Conservation (phyloP, 1,139 yeast species). For the Arxiozyma telluris region DNA sequence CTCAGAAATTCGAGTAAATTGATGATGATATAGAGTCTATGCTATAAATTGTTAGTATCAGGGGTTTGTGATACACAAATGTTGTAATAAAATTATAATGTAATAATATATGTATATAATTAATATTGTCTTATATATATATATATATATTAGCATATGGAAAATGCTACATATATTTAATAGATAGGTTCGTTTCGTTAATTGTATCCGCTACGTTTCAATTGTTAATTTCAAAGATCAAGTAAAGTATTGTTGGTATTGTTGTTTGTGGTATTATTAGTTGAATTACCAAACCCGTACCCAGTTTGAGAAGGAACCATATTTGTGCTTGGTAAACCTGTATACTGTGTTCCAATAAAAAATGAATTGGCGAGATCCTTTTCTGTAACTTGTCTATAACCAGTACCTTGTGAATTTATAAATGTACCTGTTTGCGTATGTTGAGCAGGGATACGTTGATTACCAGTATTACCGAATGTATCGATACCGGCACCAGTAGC, state of each 20-base stretch:
- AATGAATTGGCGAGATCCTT: slow-evolving; percentile 39
- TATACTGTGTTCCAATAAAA: slow-evolving; percentile 63
- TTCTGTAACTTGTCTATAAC: slow-evolving; percentile 47
- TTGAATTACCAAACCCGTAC: slow-evolving; percentile 79
- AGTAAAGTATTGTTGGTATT: slow-evolving; percentile 22
- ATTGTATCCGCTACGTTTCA: not conserved
- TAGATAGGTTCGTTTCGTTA: not conserved
- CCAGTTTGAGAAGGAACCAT: slow-evolving; percentile 73
- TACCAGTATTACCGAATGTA: slow-evolving; percentile 93
- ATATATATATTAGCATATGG: not conserved
- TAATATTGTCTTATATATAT: not conserved
- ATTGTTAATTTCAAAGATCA: slow-evolving; percentile 7
- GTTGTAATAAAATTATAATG: not conserved
- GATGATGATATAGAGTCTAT: too few species aligned
- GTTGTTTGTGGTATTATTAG: slow-evolving; percentile 15
- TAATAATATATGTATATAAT: not conserved
- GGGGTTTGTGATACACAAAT: too few species aligned
- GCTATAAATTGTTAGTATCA: too few species aligned
- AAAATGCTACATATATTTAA: not conserved
- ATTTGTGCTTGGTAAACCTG: slow-evolving; percentile 58
- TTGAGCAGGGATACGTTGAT: slow-evolving; percentile 83
- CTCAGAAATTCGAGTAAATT: too few species aligned
- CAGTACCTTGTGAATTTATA: slow-evolving; percentile 83
- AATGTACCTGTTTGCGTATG: slow-evolving; percentile 76
- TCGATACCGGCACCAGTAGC: slow-evolving; percentile 89